phyloP scores from a whole-genome alignment of 139 green algal genomes.

The Trebouxia sp. region DNA sequence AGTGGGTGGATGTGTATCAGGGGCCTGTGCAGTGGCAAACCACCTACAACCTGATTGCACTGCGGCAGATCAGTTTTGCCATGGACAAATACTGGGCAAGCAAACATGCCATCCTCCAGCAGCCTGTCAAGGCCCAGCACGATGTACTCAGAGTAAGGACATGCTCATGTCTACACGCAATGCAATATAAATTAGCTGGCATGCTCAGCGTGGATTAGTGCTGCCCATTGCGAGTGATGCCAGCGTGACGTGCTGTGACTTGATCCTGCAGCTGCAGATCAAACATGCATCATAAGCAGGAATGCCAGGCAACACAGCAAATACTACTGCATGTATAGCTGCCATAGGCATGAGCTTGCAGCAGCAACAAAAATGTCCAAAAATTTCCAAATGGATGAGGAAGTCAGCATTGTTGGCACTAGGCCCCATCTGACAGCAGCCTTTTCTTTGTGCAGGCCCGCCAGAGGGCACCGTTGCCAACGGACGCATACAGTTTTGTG shows the following conservation, averaged over 20 bases:
- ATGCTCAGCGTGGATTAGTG: too few relatives aligned
- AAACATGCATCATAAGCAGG: too few relatives aligned
- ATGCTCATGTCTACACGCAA: background rate
- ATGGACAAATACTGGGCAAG: slow-evolving; percentile 79
- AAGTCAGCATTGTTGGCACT: background rate
- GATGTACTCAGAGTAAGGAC: background rate
- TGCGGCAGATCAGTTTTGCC: slow-evolving; percentile 84
- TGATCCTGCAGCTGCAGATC: too few relatives aligned
- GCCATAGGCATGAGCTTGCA: background rate
- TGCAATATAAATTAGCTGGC: background rate
- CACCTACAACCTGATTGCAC: slow-evolving; percentile 84
- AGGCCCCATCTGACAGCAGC: too few relatives aligned
- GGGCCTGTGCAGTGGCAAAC: slow-evolving; percentile 87
- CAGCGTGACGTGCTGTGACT: too few relatives aligned
- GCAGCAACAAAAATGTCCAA: background rate
- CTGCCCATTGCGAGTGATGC: too few relatives aligned
- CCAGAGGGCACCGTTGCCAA: slow-evolving; percentile 17
- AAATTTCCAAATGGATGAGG: too few relatives aligned
- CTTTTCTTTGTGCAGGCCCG: slow-evolving; percentile 3
- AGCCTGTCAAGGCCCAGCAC: background rate
- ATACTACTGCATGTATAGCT: too few relatives aligned
- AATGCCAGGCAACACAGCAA: too few relatives aligned
- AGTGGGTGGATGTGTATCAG: slow-evolving; percentile 58
- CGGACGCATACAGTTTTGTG: slow-evolving; percentile 42
- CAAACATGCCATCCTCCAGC: background rate